Conservation (phyloP, 768 basidiomycete genomes). For the Cystofilobasidium ferigula region DNA sequence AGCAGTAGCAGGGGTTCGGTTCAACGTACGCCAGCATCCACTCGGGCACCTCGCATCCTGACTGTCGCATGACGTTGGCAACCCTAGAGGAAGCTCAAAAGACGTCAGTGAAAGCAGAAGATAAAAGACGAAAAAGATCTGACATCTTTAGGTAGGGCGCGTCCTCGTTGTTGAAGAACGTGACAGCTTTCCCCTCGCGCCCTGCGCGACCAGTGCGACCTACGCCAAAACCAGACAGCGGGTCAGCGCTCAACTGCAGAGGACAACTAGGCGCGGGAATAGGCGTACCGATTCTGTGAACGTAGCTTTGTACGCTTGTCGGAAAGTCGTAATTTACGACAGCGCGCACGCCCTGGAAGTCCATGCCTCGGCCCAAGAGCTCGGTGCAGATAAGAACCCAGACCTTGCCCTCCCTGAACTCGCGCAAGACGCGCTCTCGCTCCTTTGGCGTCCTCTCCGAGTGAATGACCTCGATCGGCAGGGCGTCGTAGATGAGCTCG, state of each 20-base stretch:
- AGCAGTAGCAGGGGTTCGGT: too few relatives aligned
- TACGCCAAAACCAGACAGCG: constrained; percentile 31
- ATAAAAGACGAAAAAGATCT: too few relatives aligned
- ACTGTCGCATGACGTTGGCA: constrained; percentile 88
- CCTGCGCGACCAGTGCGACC: constrained; percentile 93
- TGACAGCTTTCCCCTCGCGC: constrained; percentile 80
- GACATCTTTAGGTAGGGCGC: constrained; percentile 74
- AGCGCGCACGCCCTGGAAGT: constrained; percentile 85
- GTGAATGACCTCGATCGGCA: constrained; percentile 78
- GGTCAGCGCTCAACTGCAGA: not conserved
- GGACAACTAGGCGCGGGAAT: too few relatives aligned
- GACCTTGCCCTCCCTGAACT: constrained; percentile 78
- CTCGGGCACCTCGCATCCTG: constrained; percentile 79
- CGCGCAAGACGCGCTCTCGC: constrained; percentile 68
- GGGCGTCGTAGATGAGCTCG: constrained; percentile 66
- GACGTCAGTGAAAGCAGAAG: not conserved
- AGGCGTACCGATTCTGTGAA: constrained; percentile 75
- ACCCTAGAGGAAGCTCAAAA: too few relatives aligned
- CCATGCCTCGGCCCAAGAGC: constrained; percentile 96
- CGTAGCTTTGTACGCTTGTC: constrained; percentile 84
- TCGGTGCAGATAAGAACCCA: constrained; percentile 97
- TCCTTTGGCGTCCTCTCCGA: constrained; percentile 79
- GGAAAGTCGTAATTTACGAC: constrained; percentile 83
- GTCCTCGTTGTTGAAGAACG: constrained; percentile 91
- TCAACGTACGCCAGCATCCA: constrained; percentile 72